Evolutionary conservation across 2,329 filamentous ascomycete genomes (phyloP).

Genomic region (Talaromyces sp.): DNA sequence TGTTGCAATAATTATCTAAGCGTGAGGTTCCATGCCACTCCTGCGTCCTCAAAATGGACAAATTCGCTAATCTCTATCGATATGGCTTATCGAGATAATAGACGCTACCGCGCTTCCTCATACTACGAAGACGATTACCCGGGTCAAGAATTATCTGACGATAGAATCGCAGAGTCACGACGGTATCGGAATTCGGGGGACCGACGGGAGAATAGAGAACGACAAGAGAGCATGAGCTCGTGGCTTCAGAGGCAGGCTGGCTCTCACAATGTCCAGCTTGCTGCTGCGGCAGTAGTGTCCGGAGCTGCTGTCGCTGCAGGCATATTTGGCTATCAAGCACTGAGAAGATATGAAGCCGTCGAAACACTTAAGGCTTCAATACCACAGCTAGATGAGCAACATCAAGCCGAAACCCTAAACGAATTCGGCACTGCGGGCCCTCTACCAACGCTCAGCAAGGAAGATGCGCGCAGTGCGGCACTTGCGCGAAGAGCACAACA

Average conservation of each 20-base stretch:
- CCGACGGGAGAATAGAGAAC: background rate
- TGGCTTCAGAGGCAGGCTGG: constrained; percentile 44
- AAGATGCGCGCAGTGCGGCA: constrained; percentile 58
- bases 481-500: constrained; percentile 59
- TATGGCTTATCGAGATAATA: constrained; percentile 15
- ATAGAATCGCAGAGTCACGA: background rate
- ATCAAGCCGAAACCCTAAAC: constrained; percentile 53
- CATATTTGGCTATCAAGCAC: constrained; percentile 57
- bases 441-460: constrained; percentile 38
- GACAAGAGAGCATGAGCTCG: constrained; percentile 36
- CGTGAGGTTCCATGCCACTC: background rate
- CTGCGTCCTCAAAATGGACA: constrained; percentile 3
- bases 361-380: constrained; percentile 61
- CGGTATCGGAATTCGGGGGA: background rate
- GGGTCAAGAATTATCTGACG: constrained; percentile 14
- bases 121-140: constrained; percentile 8
- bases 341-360: constrained; percentile 54
- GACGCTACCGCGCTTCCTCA: constrained; percentile 1
- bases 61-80: background rate
- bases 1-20: background rate
- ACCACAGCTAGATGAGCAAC: constrained; percentile 51
- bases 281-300: constrained; percentile 42
- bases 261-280: constrained; percentile 43
- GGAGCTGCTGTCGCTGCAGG: constrained; percentile 47
- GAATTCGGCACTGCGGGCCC: constrained; percentile 45